Evolutionary conservation across 345 rosid species (phyloP).

Genomic region (Psidium friedrichsthalianum): DNA sequence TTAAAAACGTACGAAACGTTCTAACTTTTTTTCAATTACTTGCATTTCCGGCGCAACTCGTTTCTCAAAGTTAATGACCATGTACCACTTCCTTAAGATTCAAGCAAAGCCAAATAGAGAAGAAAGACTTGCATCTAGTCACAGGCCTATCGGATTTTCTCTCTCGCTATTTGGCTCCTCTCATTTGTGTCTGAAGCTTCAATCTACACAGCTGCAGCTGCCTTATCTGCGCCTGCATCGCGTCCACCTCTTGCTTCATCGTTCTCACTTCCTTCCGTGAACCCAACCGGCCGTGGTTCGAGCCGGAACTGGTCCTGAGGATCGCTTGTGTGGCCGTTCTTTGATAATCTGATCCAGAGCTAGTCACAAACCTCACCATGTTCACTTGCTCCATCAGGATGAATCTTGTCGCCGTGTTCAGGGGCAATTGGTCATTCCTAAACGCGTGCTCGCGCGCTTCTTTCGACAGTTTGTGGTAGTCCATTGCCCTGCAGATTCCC

Average conservation of each 20-base stretch:
- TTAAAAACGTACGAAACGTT: no score
- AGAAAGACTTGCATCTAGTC: not conserved
- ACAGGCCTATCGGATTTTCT: not conserved
- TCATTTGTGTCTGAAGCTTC: slow-evolving; percentile 30
- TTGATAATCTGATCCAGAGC: slow-evolving; percentile 4
- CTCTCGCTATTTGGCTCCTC: not conserved
- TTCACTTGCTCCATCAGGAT: slow-evolving; percentile 40
- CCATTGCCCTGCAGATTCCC: slow-evolving; percentile 28
- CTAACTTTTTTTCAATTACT: no score
- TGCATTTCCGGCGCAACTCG: no score
- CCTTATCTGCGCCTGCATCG: slow-evolving; percentile 37
- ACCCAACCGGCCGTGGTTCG: slow-evolving; percentile 4
- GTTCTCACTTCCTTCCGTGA: slow-evolving; percentile 22
- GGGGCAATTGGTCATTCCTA: slow-evolving; percentile 31
- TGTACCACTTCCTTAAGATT: no score
- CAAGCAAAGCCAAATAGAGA: no score
- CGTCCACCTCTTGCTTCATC: slow-evolving; percentile 43
- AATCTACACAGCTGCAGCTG: slow-evolving; percentile 33
- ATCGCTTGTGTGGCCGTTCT: slow-evolving; percentile 22
- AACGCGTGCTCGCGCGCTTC: slow-evolving; percentile 35
- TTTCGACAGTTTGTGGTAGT: slow-evolving; percentile 29
- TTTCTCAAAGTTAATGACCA: no score
- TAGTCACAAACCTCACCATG: slow-evolving; percentile 20
- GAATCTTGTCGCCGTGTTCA: slow-evolving; percentile 9
- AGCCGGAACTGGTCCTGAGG: slow-evolving; percentile 7